Evolutionary conservation across 2,329 filamentous ascomycete species (phyloP), one percentile per base, ranked within the genome.

Genomic region (Phialophora verrucosa): DNA sequence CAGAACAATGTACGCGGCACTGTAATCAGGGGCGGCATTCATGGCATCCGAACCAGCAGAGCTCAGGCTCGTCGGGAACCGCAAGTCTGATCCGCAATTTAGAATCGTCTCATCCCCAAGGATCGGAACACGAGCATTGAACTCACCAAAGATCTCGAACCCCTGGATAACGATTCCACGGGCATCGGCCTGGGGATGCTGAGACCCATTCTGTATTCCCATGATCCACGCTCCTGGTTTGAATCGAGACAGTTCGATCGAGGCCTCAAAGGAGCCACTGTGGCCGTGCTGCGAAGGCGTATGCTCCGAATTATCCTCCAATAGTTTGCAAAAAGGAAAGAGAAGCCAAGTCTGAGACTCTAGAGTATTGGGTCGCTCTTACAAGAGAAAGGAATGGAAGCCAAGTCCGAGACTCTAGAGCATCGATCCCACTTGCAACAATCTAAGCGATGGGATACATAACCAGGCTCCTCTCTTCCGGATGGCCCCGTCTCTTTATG

Each of bases 11-110:
- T 97, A 97, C n/a, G 93, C 93, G 12, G 93, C 85, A 1, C 92
- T 96, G 81, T 97, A 97, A 80, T 97, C 92, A 69, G 92, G 91
- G 2, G 93, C 92, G 2, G 91, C 91, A 76, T 97, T 97, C 93
- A 97, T 97, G 75, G 49, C 62, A 27, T 62, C 59, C n/a, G 59
- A 62, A 14, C 59, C 59, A 25, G 58, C 58, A 7, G 44, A 60
- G n/a, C 35, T 60, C 35, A 60, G 47, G n/a, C 58, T 60, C 35
- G 58, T 60, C n/a, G 58, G 58, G 32, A 60, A 60, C 27, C 58
- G 29, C 27, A 60, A n/a, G 29, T 60, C 58, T 60, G 20, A 38
- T 14, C 32, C 25, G 4, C 6, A 49, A 49, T 6, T 49, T 49
- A 49, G 35, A 20, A 27, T 6, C 29, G 38, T 29, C 32, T 31